Evolutionary conservation across 2,329 filamentous ascomycete species (phyloP).

Genomic region (Aspergillus sp.): DNA sequence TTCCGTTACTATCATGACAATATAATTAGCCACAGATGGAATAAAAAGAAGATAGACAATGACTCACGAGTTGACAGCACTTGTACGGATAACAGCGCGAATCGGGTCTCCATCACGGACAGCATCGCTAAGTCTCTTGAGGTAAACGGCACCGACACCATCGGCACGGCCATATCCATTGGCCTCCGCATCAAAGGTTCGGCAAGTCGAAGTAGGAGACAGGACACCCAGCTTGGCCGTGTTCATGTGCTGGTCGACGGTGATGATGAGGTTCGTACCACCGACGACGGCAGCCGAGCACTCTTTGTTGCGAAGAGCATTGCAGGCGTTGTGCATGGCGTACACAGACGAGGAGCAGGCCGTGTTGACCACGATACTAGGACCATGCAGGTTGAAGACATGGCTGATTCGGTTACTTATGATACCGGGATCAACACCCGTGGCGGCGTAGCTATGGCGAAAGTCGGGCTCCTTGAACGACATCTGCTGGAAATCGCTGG

Average conservation of each 20-base stretch:
- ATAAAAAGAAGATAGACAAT: too few species aligned
- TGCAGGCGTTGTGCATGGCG: conserved; percentile 24
- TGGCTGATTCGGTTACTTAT: conserved; percentile 9
- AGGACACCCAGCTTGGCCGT: conserved; percentile 27
- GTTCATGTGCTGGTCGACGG: conserved; percentile 18
- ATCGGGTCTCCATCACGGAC: conserved; percentile 40
- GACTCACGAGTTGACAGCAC: conserved; percentile 12
- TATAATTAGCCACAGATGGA: too few species aligned
- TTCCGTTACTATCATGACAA: conserved; percentile 19
- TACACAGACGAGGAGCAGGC: conserved; percentile 33
- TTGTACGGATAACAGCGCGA: conserved; percentile 19
- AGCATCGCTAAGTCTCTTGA: conserved; percentile 40
- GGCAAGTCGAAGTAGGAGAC: conserved; percentile 22
- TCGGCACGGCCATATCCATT: conserved; percentile 32
- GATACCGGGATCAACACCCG: conserved; percentile 5
- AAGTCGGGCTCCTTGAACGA: background rate
- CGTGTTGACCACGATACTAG: conserved; percentile 26
- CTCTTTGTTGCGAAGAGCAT: conserved; percentile 10
- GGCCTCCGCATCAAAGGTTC: conserved; percentile 23
- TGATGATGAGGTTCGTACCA: conserved; percentile 30
- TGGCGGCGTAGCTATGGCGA: conserved; percentile 5
- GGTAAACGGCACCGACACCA: conserved; percentile 24
- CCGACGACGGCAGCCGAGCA: conserved; percentile 26
- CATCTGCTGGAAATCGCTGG: conserved; percentile 4
- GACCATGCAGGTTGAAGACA: conserved; percentile 7